Base-by-base conservation (phyloP, 306 rosid species). In the Quercus agrifolia region DNA sequence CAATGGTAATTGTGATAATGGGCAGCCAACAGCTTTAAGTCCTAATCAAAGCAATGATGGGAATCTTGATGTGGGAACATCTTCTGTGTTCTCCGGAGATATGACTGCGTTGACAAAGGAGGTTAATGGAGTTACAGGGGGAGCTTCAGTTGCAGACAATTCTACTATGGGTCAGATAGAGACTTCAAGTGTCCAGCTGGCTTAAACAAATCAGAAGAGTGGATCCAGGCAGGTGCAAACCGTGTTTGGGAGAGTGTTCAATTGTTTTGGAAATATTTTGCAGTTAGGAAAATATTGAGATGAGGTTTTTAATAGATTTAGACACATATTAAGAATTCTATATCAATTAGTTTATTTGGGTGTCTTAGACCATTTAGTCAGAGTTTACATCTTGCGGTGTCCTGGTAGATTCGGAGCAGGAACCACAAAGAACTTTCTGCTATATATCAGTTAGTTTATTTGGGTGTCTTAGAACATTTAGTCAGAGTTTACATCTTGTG, bases 101-200 rank as follows among this genome's bases (percentile, higher is more conserved):
- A 66, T 52, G 15, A 73, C 8, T 12, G 76, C 73, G 23, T 30
- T 12, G 69, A 66, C 77, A 6, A 44, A 19, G 71, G 85, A 80
- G 70, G 73, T 41, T 80, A 88, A 77, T 76, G 30, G 19, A 23
- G 74, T 41, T 41, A 79, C 79, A 64, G 92, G 80, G 35, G 64
- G 25, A 77, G 75, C 35, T 69, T 25, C 38, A 46, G 61, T 21
- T 70, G 56, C 51, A 28, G 74, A 57, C 70, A 67, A 73, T 20
- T 78, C 72, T 76, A 38, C 57, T 31, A 73, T 35, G 73, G 77
- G 35, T 30, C 70, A 14, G 31, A 49, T 74, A 55, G 83, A 71
- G 30, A 63, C 80, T 83, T 78, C 70, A 59, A 74, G 25, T 38
- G 31, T 73, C 68, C 77, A 64, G 64, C 70, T 68, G 21, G 62